Base-by-base conservation (phyloP, 768 basidiomycete species). In the Cantharellus cinnabarinus region DNA sequence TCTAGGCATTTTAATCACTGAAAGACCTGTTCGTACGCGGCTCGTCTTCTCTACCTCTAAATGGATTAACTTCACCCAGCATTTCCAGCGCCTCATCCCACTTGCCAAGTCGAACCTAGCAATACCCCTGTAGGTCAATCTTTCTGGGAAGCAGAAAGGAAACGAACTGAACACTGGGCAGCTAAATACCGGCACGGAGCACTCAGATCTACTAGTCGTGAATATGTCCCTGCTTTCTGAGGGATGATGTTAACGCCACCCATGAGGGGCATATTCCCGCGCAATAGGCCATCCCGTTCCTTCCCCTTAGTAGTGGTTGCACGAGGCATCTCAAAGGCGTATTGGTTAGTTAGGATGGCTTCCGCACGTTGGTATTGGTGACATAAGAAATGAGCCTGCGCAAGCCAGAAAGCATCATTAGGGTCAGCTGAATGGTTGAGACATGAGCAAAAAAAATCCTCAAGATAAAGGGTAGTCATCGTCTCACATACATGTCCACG, bases 341-440 rank as follows among this genome's bases (percentile, higher is more conserved):
- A 89, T 0, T 89, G 87, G n/a, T 88, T 78, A 2, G 83, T 90
- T 52, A 99, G 77, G 37, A 99, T 75, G 52, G 84, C 79, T 69
- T 97, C 90, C 5, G 95, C 93, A 53, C 93, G 86, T 4, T 89
- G 83, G 70, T 94, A 98, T 62, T 95, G 89, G 65, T 93, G 83
- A 2, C 85, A 91, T 75, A 93, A 85, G 69, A 98, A 99, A 70
- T 91, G 90, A 0, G 87, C 89, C 69, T 99, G 95, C 2, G 95
- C 93, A 29, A 99, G 79, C 95, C 95, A 99, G 71, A 99, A 98
- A 7, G 91, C 95, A 70, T 99, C 95, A 68, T 97, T 95, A 39
- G 91, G 84, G 66, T 98, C 89, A 62, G 83, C 94, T 94, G 65
- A 2, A 15, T 29, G 20, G 20, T 29, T 29, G 20, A 29, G 20